Base-by-base conservation (phyloP, 768 basidiomycete species). In the Macrocybe gigantea region DNA sequence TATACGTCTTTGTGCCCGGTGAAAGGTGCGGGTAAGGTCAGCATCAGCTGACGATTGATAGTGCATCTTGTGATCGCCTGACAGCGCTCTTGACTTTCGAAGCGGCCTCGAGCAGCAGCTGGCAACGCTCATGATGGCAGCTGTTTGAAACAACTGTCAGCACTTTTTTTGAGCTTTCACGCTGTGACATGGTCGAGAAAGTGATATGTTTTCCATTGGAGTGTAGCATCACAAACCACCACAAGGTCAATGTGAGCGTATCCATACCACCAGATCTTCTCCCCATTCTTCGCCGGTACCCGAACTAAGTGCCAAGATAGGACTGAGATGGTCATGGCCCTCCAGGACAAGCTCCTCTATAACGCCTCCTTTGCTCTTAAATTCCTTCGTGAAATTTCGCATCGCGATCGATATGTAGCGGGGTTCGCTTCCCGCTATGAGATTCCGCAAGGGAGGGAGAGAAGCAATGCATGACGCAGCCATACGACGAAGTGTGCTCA, bases 311-410 rank as follows among this genome's bases (percentile, higher is more conserved):
- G 61, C 56, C 29, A 57, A 29, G 14, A 61, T 45, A 2, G 60
- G 56, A 43, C 61, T 63, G 35, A 58, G 34, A 56, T 63, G 61
- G 47, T 61, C 58, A 44, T 63, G 61, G 6, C 60, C 61, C 32
- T 54, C 53, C 10, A 60, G 51, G 3, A 51, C 50, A 40, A 51
- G 49, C 41, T 56, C 55, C 38, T 53, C 50, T 29, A 57, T 45
- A 1, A 15, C 47, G 6, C 54, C 54, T 33, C 60, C 60, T 34
- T 58, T 58, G 7, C 45, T 40, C 34, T 22, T 36, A 7, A 55
- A 49, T n/a, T 42, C 45, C 32, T 55, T 48, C 5, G 47, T 42
- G 38, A 63, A 61, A 8, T 36, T 7, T 6, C 44, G 38, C 36
- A 56, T 53, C 12, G 52, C 13, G 39, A 38, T 45, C 31, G 48